Evolutionary conservation across 179 eudicot species (phyloP).

Genomic region (Gypsophila paniculata): DNA sequence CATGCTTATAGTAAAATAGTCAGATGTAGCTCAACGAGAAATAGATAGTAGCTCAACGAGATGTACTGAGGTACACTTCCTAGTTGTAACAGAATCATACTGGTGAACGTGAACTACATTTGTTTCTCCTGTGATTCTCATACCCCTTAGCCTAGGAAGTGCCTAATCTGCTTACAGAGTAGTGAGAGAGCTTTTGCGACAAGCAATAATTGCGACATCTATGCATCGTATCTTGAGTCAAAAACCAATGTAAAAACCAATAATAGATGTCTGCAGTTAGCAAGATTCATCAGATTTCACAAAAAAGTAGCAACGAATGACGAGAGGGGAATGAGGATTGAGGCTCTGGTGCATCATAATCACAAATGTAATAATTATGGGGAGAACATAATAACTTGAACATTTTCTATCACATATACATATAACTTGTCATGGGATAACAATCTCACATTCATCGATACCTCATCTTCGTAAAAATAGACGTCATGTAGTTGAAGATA

Average conservation of each 20-base stretch:
- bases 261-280: background rate
- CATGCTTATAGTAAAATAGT: too few relatives aligned
- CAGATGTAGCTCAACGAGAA: background rate
- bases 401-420: background rate
- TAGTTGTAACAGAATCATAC: background rate
- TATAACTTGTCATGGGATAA: background rate
- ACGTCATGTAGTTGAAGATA: background rate
- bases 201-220: background rate
- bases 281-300: background rate
- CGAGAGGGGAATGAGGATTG: background rate
- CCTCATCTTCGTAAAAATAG: background rate
- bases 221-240: background rate
- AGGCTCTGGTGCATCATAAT: background rate
- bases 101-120: background rate
- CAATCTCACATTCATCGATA: background rate
- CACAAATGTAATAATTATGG: background rate
- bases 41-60: conserved; percentile 1
- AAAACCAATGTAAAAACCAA: background rate
- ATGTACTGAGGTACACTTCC: background rate
- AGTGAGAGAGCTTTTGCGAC: background rate
- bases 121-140: background rate
- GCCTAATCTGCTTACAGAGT: background rate
- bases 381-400: background rate
- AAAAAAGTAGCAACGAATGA: background rate
- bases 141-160: background rate